Conservation (phyloP, 2,329 filamentous ascomycete species). For the Beauveria bassiana region DNA sequence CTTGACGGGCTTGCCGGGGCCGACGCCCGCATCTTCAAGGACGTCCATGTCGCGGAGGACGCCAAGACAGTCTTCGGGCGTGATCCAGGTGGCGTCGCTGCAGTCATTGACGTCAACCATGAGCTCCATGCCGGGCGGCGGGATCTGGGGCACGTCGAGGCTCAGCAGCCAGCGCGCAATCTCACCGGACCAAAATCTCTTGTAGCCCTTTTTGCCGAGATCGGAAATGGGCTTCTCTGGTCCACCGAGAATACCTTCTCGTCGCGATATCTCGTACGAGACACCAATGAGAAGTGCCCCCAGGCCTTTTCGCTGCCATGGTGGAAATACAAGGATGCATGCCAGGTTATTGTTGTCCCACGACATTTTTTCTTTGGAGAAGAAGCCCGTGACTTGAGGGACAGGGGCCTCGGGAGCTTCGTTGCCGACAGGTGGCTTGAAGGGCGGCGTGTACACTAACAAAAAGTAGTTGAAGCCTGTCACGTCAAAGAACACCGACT, state of each 20-base stretch:
- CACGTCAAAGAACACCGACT: slow-evolving; percentile 97
- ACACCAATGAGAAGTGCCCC: slow-evolving; percentile 86
- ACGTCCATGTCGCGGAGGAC: slow-evolving; percentile 76
- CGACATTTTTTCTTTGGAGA: slow-evolving; percentile 96
- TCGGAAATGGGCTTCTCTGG: slow-evolving; percentile 91
- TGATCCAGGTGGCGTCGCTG: slow-evolving; percentile 73
- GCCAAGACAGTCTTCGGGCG: slow-evolving; percentile 71
- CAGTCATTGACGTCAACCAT: slow-evolving; percentile 63
- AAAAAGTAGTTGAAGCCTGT: slow-evolving; percentile 91
- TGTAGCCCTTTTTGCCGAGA: slow-evolving; percentile 74
- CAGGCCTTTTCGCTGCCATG: slow-evolving; percentile 86
- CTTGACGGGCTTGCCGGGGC: slow-evolving; percentile 29
- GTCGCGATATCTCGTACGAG: slow-evolving; percentile 82
- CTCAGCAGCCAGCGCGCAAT: slow-evolving; percentile 62
- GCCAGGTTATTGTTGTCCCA: slow-evolving; percentile 99
- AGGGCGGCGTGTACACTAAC: slow-evolving; percentile 61
- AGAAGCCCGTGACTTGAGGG: slow-evolving; percentile 75
- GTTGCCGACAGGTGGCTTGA: slow-evolving; percentile 14
- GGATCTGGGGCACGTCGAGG: slow-evolving; percentile 30
- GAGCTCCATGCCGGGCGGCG: slow-evolving; percentile 27
- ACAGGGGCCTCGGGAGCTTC: slow-evolving; percentile 12
- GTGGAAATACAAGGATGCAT: slow-evolving; percentile 91
- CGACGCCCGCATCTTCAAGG: slow-evolving; percentile 48
- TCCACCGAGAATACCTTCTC: slow-evolving; percentile 77
- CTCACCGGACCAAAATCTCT: slow-evolving; percentile 78